Conservation (phyloP, 2,329 filamentous ascomycete species). For the Pleomassaria siparia region DNA sequence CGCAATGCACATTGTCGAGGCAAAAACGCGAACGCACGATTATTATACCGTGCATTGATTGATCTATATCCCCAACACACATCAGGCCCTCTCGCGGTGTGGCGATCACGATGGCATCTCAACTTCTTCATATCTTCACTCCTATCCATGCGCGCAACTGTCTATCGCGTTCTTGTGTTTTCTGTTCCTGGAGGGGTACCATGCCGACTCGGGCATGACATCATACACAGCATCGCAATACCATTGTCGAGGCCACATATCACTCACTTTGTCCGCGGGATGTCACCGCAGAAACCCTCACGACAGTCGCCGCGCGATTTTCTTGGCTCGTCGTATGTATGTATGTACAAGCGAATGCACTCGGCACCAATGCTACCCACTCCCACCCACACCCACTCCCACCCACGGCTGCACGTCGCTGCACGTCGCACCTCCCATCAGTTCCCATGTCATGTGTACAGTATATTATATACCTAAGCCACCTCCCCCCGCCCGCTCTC, state of each 20-base stretch:
- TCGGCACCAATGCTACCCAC: background rate
- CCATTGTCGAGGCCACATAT: too few relatives aligned
- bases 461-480: too few relatives aligned
- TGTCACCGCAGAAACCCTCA: background rate
- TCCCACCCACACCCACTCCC: background rate
- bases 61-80: too few relatives aligned
- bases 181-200: background rate
- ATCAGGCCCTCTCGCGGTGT: too few relatives aligned
- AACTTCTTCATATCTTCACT: background rate
- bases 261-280: too few relatives aligned
- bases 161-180: background rate
- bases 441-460: too few relatives aligned
- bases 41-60: too few relatives aligned
- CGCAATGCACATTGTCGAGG: too few relatives aligned
- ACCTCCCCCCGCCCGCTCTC: background rate
- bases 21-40: too few relatives aligned
- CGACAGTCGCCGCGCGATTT: background rate
- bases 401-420: background rate
- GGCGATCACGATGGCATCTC: constrained; percentile 3
- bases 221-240: background rate
- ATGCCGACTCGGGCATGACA: background rate
- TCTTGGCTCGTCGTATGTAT: background rate
- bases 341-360: background rate
- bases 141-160: background rate
- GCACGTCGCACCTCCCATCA: too few relatives aligned